A percentile compares a stretch with the other conserved stretches of the same genome.
Conservation (phyloP, 1,139 yeast genomes). For the Saccharomyces uvarum region DNA sequence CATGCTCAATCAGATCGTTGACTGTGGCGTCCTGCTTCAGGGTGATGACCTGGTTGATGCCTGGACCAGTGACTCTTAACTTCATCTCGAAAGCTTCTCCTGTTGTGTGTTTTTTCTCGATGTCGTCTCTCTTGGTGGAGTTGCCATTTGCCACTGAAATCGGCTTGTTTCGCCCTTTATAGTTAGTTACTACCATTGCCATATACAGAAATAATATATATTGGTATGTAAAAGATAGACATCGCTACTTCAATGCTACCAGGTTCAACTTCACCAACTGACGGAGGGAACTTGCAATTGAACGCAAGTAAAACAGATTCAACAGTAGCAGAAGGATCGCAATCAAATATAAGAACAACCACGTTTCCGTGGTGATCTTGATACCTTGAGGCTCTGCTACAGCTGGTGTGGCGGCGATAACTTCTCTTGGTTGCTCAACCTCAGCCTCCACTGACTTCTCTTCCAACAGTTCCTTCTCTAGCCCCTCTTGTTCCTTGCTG, state of each 20-base stretch:
- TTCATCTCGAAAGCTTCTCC: conserved; percentile 20
- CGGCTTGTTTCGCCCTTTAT: background rate
- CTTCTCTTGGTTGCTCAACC: background rate
- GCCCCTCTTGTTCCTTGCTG: background rate
- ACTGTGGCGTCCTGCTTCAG: conserved; percentile 24
- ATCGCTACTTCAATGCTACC: conserved; percentile 1
- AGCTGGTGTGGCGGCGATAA: background rate
- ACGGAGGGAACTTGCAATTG: conserved; percentile 8
- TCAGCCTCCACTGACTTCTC: background rate
- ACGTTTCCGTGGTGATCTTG: conserved; percentile 1
- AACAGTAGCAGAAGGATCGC: conserved; percentile 10
- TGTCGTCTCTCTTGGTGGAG: background rate
- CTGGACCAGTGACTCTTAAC: conserved; percentile 22
- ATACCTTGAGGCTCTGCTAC: background rate
- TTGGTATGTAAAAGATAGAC: background rate
- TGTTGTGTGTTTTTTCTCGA: background rate
- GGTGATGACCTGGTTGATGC: conserved; percentile 20
- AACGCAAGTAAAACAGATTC: conserved; percentile 11
- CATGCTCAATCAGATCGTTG: conserved; percentile 14
- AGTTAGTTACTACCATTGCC: background rate
- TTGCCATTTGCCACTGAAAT: background rate
- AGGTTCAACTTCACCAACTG: conserved; percentile 1
- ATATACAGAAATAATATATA: conserved; percentile 1
- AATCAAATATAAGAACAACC: conserved; percentile 7
- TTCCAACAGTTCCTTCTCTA: background rate